A percentile compares a stretch with the other conserved stretches of the same genome.
Conservation (phyloP, 306 rosid genomes). For the Trichosanthes cucumerina region DNA sequence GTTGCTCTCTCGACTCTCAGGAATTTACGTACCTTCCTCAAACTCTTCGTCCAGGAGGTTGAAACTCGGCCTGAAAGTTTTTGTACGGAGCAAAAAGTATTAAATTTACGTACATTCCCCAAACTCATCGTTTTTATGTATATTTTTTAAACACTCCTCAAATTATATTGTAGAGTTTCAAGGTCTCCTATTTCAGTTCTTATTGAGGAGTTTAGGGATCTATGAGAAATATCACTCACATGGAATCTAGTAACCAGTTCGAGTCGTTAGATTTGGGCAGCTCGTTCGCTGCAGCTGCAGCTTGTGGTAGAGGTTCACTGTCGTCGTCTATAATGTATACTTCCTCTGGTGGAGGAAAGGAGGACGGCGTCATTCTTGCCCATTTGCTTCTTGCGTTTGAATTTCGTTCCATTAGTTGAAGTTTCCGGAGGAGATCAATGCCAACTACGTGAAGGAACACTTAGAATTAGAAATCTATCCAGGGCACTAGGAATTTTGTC, state of each 20-base stretch:
- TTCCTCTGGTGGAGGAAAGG: conserved; percentile 36
- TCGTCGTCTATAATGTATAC: conserved; percentile 46
- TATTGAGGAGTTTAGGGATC: not conserved
- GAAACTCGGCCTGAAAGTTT: conserved; percentile 67
- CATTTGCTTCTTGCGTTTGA: conserved; percentile 25
- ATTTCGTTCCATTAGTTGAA: conserved; percentile 35
- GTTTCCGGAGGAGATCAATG: conserved; percentile 62
- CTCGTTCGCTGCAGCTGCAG: conserved; percentile 29
- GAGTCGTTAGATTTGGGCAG: conserved; percentile 25
- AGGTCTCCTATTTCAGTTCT: not conserved
- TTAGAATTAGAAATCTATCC: not conserved
- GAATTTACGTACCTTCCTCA: conserved; percentile 42
- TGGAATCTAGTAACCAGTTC: conserved; percentile 22
- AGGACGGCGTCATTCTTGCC: conserved; percentile 28
- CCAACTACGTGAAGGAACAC: conserved; percentile 53
- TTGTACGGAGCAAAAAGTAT: not conserved
- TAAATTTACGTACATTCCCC: not conserved
- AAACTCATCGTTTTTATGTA: not conserved
- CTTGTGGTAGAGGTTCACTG: conserved; percentile 19
- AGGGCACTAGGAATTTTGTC: conserved; percentile 2
- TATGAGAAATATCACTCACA: conserved; percentile 35
- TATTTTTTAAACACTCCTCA: not conserved
- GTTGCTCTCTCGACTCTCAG: not conserved
- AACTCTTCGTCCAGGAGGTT: conserved; percentile 57
- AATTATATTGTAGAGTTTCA: not conserved